Base-by-base conservation (phyloP, 805 yeast genomes). In the Candida dajiaensis region DNA sequence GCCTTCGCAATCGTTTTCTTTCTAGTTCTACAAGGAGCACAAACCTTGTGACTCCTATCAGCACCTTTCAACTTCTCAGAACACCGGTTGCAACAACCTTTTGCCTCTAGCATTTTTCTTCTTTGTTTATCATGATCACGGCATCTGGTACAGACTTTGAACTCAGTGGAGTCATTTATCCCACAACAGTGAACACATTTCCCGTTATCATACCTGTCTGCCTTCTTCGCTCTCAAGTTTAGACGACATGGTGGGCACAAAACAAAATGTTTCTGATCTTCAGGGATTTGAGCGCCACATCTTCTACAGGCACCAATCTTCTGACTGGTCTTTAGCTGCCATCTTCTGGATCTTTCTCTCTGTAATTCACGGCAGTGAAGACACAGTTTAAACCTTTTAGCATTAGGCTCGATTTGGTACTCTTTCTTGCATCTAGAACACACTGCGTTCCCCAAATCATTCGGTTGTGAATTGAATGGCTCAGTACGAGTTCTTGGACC, bases 161-260 rank as follows among this genome's bases (percentile, higher is more conserved):
- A 81, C 44, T 68, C 70, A 1, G 73, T 67, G 16, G 64, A 55
- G 33, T 71, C 74, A 45, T 72, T 72, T 8, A 81, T 80, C 3
- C 85, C 85, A 1, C 81, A 70, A 50, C 88, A 82, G 57, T 82
- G 87, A 15, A 82, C 84, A 64, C 88, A 82, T 54, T 74, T 74
- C 1, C 88, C 87, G 52, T 72, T 74, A 12, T 79, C 78, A 6
- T 78, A 83, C 37, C 88, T 66, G 44, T 70, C 72, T 0, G 80
- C 78, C 56, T 82, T 82, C 41, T 80, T 66, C 2, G 73, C 65
- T 50, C 87, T 66, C 28, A 81, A 65, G 36, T 74, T 72, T 53
- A 68, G 71, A 38, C 88, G 68, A 55, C 88, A 82, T 38, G 69
- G 70, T 6, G 80, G 79, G 63, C 88, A 82, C 40, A 82, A 63